Evolutionary conservation across 192 early-diverging fungal genomes (phyloP).

Genomic region (Dissophora ornata): DNA sequence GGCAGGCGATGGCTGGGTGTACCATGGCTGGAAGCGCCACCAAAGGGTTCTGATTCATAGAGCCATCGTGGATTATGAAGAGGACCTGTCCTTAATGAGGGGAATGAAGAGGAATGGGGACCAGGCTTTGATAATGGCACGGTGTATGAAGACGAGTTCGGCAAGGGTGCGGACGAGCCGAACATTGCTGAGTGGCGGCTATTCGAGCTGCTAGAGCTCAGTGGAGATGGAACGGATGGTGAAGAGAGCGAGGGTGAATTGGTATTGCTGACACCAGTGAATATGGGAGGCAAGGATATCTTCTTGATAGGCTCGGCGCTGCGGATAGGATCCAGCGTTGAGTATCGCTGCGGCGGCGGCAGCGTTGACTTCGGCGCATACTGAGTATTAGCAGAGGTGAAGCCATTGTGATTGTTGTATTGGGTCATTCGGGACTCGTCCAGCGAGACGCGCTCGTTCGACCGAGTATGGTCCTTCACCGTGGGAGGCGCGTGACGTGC

Average conservation of each 20-base stretch:
- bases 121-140: conserved; percentile 36
- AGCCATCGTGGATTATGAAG: conserved; percentile 44
- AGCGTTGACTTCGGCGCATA: conserved; percentile 7
- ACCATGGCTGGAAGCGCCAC: conserved; percentile 12
- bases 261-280: conserved; percentile 9
- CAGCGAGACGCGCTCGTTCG: conserved; percentile 13
- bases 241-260: conserved; percentile 19
- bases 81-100: conserved; percentile 39
- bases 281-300: conserved; percentile 43
- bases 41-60: conserved; percentile 46
- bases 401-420: conserved; percentile 16
- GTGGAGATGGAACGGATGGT: conserved; percentile 22
- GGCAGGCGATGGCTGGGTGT: conserved; percentile 29
- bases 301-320: conserved; percentile 7
- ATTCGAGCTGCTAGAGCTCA: conserved; percentile 22
- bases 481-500: conserved; percentile 22
- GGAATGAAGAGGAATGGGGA: conserved; percentile 23
- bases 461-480: conserved; percentile 15
- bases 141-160: conserved; percentile 19
- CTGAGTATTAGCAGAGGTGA: not conserved
- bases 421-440: conserved; percentile 18
- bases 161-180: conserved; percentile 7
- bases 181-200: not conserved
- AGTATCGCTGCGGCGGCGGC: conserved; percentile 1
- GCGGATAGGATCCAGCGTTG: not conserved